Percentiles rank a stretch among this genome's conserved stretches.
Evolutionary conservation across 1,284 basidiomycete species (phyloP).

Genomic region (Sparassis latifolia): DNA sequence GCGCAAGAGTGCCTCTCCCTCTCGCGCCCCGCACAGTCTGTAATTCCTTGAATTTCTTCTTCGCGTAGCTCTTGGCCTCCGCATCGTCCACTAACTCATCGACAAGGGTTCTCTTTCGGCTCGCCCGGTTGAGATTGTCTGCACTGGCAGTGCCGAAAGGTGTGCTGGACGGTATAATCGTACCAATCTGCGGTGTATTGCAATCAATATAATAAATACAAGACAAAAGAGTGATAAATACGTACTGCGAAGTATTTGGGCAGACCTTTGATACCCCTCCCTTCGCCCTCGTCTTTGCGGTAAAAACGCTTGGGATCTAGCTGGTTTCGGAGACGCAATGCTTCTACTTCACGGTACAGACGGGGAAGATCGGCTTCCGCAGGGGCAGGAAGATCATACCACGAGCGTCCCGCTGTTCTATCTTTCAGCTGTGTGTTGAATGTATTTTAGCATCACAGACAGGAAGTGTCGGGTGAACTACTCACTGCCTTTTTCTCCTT

Average conservation of each 20-base stretch:
- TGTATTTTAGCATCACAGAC: neutral
- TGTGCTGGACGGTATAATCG: constrained; percentile 69
- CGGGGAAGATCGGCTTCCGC: constrained; percentile 75
- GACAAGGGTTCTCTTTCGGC: constrained; percentile 78
- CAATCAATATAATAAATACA: constrained; percentile 1
- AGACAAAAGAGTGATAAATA: constrained; percentile 6
- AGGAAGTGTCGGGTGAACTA: constrained; percentile 1
- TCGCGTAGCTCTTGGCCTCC: constrained; percentile 82
- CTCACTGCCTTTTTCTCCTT: constrained; percentile 64
- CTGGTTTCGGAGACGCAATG: constrained; percentile 84
- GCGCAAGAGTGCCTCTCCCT: constrained; percentile 69
- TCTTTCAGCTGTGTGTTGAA: constrained; percentile 48
- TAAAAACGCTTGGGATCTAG: constrained; percentile 97
- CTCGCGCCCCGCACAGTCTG: constrained; percentile 66
- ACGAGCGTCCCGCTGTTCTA: constrained; percentile 75
- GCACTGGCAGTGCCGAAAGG: constrained; percentile 72
- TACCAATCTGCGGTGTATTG: constrained; percentile 65
- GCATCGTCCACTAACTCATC: constrained; percentile 88
- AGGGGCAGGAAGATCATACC: constrained; percentile 91
- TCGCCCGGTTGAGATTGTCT: constrained; percentile 62
- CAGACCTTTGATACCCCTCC: constrained; percentile 78
- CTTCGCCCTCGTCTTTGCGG: constrained; percentile 75
- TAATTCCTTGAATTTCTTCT: constrained; percentile 88
- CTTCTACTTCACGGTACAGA: constrained; percentile 89
- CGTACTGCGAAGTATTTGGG: constrained; percentile 87